A percentile compares a stretch with the other conserved stretches of the same genome.
Conservation (phyloP, 2,329 filamentous ascomycete species). For the Pseudogymnoascus sp. region DNA sequence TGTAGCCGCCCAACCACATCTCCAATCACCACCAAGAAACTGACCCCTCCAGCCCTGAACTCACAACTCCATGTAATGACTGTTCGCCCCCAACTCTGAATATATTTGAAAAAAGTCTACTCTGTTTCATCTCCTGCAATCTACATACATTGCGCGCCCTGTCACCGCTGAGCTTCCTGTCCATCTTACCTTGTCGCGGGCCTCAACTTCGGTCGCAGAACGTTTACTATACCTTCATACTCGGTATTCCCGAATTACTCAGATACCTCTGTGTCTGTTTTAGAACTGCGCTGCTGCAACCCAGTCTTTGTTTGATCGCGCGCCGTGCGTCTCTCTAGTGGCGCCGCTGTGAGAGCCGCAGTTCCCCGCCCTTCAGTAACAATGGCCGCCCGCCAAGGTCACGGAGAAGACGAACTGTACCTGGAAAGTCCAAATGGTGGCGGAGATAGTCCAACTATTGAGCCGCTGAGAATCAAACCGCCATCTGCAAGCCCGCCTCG, state of each 20-base stretch:
- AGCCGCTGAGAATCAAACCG: constrained; percentile 77
- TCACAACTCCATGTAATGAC: constrained; percentile 5
- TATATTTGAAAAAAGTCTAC: constrained; percentile 14
- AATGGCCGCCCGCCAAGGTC: constrained; percentile 42
- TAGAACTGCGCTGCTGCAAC: neutral
- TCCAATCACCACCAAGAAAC: constrained; percentile 10
- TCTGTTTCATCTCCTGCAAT: constrained; percentile 19
- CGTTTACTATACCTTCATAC: constrained; percentile 20
- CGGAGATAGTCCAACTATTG: constrained; percentile 66
- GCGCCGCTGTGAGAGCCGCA: constrained; percentile 2
- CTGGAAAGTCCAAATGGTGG: constrained; percentile 42
- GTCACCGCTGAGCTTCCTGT: constrained; percentile 16
- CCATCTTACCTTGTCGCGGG: constrained; percentile 15
- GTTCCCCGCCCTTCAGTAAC: constrained; percentile 14
- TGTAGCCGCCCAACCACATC: constrained; percentile 11
- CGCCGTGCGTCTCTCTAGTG: constrained; percentile 6
- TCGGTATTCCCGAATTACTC: constrained; percentile 1
- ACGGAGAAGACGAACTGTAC: constrained; percentile 77
- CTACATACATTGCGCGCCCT: constrained; percentile 16
- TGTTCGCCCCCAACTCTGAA: constrained; percentile 9
- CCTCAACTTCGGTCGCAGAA: constrained; percentile 23
- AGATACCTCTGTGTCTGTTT: neutral
- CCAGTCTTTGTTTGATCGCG: neutral
- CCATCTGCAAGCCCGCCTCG: constrained; percentile 50
- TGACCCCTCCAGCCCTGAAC: constrained; percentile 9